Base-by-base conservation (phyloP, 2,329 filamentous ascomycete genomes). In the Exophiala sideris region DNA sequence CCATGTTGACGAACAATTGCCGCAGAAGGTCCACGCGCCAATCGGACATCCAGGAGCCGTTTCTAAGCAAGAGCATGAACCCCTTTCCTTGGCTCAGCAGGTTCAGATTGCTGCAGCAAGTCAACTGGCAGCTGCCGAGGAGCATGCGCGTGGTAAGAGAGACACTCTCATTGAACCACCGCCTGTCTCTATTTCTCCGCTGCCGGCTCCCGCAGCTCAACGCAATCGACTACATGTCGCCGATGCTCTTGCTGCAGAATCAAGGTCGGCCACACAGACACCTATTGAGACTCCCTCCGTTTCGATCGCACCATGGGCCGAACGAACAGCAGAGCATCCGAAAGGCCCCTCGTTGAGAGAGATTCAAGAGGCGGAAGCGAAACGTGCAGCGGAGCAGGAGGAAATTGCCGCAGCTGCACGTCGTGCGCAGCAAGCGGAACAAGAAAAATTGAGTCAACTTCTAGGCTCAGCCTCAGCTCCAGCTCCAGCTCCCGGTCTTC, bases 291-390 rank as follows among this genome's bases (percentile, higher is more conserved):
- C 81, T 1, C 80, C 81, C 5, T 78, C 79, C 47, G 79, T 91
- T 3, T 89, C 92, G 0, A 76, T 96, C 62, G 94, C 94, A 0
- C 94, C 94, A 0, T 99, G 94, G 94, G 94, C 94, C 4, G 94
- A 94, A 70, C 91, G 97, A 61, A 81, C 82, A 2, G 73, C 76
- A 38, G 86, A 88, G 45, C 74, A 80, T 20, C 84, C 89, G 38
- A 95, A 89, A 71, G 91, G 91, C 0, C 94, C 92, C 2, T 96
- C 91, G 56, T 76, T 99, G 59, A 95, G 91, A 73, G 91, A 99
- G 68, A 99, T 99, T 20, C 94, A 99, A 70, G 92, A 96, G 70
- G 87, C 89, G 3, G 94, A 99, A 70, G 92, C 92, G 34, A 89
- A 88, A 67, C 95, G 94, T 69, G 91, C 91, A 9, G 92, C 92